Evolutionary conservation across 768 basidiomycete species (phyloP).

Genomic region (Boletus insuetus): DNA sequence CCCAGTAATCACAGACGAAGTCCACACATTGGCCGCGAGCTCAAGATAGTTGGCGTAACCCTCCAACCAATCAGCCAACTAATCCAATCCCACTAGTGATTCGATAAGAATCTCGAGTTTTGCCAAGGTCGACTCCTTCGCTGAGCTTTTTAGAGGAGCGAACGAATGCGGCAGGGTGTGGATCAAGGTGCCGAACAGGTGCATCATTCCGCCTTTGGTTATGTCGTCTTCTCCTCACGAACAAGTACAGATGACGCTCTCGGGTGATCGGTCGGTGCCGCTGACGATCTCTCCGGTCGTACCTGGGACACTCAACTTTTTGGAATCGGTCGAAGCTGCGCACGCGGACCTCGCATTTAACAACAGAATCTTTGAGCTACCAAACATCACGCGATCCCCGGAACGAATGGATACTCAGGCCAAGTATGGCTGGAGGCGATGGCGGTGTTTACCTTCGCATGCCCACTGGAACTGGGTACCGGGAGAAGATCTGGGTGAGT

Average conservation of each 20-base stretch:
- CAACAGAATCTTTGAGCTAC: constrained; percentile 60
- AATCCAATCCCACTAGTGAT: neutral
- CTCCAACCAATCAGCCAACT: neutral
- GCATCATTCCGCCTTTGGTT: too few species aligned
- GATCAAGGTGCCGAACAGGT: too few species aligned
- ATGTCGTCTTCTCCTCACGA: neutral
- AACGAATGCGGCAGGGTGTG: too few species aligned
- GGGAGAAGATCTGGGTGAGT: constrained; percentile 94
- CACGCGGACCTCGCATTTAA: constrained; percentile 92
- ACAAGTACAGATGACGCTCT: constrained; percentile 48
- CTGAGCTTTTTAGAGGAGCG: too few species aligned
- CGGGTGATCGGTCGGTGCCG: constrained; percentile 44
- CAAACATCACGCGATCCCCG: constrained; percentile 64
- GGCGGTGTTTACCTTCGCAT: constrained; percentile 80
- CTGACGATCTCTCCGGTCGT: constrained; percentile 47
- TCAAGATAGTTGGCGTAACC: too few species aligned
- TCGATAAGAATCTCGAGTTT: neutral
- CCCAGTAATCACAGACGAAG: too few species aligned
- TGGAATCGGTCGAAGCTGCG: constrained; percentile 90
- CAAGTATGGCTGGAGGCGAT: constrained; percentile 90
- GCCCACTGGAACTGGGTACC: constrained; percentile 75
- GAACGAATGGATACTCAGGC: constrained; percentile 95
- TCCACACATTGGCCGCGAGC: too few species aligned
- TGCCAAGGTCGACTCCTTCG: too few species aligned
- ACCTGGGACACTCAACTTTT: constrained; percentile 55